A percentile compares a stretch with the other conserved stretches of the same genome.
phyloP scores from a whole-genome alignment of 2,329 filamentous ascomycete species.

The Dryadomyces quercus-mongolicae region DNA sequence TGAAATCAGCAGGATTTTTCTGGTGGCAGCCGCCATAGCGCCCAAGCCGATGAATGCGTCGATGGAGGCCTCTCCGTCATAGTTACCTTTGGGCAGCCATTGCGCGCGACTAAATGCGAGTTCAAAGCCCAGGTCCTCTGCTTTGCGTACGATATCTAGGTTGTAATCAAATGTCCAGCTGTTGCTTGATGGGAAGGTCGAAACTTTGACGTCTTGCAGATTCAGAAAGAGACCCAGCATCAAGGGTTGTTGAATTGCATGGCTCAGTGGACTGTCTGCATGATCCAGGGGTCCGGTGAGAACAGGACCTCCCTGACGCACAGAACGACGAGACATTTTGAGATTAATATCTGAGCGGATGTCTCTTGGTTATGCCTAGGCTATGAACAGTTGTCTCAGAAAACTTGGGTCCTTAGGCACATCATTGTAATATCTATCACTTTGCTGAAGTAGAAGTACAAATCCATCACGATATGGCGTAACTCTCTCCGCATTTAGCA shows the following conservation, averaged over 20 bases:
- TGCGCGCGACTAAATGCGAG: neutral
- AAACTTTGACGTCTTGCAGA: neutral
- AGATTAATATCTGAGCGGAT: too few species aligned
- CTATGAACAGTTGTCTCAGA: too few species aligned
- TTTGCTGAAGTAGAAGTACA: too few species aligned
- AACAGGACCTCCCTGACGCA: neutral
- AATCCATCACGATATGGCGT: too few species aligned
- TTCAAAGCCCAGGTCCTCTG: neutral
- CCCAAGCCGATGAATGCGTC: neutral
- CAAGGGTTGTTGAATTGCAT: neutral
- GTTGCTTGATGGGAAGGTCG: neutral
- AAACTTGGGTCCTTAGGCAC: too few species aligned
- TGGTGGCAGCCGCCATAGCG: neutral
- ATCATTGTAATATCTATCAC: too few species aligned
- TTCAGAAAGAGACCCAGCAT: neutral
- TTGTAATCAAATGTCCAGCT: neutral
- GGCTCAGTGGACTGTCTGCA: neutral
- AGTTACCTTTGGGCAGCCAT: neutral
- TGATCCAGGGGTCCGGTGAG: neutral
- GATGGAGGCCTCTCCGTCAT: neutral
- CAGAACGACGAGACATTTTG: neutral
- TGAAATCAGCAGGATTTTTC: neutral
- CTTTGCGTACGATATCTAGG: neutral
- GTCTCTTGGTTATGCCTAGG: too few species aligned
- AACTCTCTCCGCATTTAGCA: too few species aligned